These are phyloP conservation scores for Schizosaccharomyces osmophilus DNA, from an alignment of 805 yeast genomes.

Conservation along the genomic window DNA sequence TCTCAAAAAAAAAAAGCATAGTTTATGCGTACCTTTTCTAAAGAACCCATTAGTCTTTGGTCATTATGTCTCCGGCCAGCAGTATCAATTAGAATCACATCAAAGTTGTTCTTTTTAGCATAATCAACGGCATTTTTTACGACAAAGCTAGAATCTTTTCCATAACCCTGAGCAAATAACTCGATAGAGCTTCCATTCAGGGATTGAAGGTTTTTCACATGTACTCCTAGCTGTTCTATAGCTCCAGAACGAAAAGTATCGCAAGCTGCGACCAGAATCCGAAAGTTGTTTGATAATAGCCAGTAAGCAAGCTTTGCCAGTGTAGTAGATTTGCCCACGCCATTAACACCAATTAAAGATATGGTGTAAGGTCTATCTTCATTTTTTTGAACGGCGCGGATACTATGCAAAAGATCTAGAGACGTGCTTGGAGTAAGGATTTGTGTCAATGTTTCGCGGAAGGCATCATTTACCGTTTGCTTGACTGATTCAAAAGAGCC, in stretches of 20 bases:
- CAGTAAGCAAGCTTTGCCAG: slow-evolving; percentile 84
- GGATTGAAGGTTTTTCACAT: slow-evolving; percentile 58
- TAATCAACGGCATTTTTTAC: slow-evolving; percentile 74
- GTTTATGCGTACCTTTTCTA: slow-evolving; percentile 27
- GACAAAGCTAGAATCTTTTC: slow-evolving; percentile 88
- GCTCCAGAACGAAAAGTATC: slow-evolving; percentile 97
- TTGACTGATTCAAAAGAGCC: slow-evolving; percentile 55
- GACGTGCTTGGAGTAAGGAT: slow-evolving; percentile 81
- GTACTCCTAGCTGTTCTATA: slow-evolving; percentile 88
- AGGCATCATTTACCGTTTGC: slow-evolving; percentile 15
- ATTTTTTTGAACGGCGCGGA: slow-evolving; percentile 21
- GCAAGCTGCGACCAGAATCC: slow-evolving; percentile 80
- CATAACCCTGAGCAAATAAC: slow-evolving; percentile 82
- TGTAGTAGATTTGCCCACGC: slow-evolving; percentile 93
- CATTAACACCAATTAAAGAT: slow-evolving; percentile 92
- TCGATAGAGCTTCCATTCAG: slow-evolving; percentile 42
- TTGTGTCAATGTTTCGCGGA: slow-evolving; percentile 35
- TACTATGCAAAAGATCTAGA: slow-evolving; percentile 61
- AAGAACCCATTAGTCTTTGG: slow-evolving; percentile 79
- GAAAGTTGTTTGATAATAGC: slow-evolving; percentile 71
- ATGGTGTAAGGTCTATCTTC: slow-evolving; percentile 58
- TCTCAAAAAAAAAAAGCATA: too few relatives aligned
- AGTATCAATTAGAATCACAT: slow-evolving; percentile 79
- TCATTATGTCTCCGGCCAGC: slow-evolving; percentile 96
- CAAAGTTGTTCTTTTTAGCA: slow-evolving; percentile 46